Percentiles rank a stretch among this genome's conserved stretches.
phyloP scores from a whole-genome alignment of 371 early-diverging fungal genomes.

The Syncephalis plumigaleata region DNA sequence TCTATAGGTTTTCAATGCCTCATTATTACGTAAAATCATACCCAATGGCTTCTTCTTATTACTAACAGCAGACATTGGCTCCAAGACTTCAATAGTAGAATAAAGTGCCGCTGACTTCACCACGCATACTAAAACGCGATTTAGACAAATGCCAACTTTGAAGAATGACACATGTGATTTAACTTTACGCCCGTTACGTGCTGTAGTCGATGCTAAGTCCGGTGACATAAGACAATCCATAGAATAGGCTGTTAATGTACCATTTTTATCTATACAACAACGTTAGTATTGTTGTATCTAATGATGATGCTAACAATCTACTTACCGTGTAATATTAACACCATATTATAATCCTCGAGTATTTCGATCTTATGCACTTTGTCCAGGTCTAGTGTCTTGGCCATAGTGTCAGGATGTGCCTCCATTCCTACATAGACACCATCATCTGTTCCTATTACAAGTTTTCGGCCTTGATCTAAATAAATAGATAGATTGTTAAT shows the following conservation, averaged over 20 bases:
- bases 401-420: constrained; percentile 10
- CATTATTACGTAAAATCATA: constrained; percentile 25
- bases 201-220: constrained; percentile 17
- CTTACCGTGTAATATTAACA: constrained; percentile 58
- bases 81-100: constrained; percentile 55
- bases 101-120: constrained; percentile 42
- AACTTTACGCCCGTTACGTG: constrained; percentile 40
- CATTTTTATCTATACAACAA: constrained; percentile 45
- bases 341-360: constrained; percentile 44
- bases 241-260: constrained; percentile 44
- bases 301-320: too few species aligned
- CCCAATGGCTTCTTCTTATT: constrained; percentile 24
- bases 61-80: constrained; percentile 37
- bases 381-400: constrained; percentile 50
- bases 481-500: constrained; percentile 1
- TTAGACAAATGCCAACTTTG: constrained; percentile 56
- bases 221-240: constrained; percentile 38
- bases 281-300: too few species aligned
- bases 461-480: constrained; percentile 34
- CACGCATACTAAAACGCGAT: constrained; percentile 50
- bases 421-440: constrained; percentile 50
- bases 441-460: constrained; percentile 69
- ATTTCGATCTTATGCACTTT: constrained; percentile 77
- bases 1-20: constrained; percentile 37
- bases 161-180: constrained; percentile 66